A percentile compares a stretch with the other conserved stretches of the same genome.
These are phyloP conservation scores for Exophiala xenobiotica DNA, from an alignment of 2,329 filamentous ascomycete species.

Conservation along the genomic window DNA sequence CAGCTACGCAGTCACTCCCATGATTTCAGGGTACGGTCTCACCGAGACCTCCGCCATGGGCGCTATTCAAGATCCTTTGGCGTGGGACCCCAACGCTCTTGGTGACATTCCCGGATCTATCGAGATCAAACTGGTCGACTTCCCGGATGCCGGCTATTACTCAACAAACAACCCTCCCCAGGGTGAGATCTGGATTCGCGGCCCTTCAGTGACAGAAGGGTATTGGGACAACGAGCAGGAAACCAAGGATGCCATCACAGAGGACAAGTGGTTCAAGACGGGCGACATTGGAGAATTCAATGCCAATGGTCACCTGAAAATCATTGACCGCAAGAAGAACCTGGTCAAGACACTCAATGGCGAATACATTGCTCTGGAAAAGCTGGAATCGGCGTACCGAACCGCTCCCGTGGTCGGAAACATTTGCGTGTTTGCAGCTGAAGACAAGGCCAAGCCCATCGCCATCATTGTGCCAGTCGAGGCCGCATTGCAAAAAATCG, in stretches of 20 bases:
- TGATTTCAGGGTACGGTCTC: slow-evolving; percentile 91
- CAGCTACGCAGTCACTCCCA: slow-evolving; percentile 86
- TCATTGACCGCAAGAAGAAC: slow-evolving; percentile 98
- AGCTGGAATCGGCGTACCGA: slow-evolving; percentile 88
- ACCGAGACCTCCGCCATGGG: slow-evolving; percentile 81
- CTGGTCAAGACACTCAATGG: slow-evolving; percentile 92
- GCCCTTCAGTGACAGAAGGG: slow-evolving; percentile 68
- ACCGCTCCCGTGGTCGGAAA: slow-evolving; percentile 76
- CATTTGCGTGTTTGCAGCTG: slow-evolving; percentile 81
- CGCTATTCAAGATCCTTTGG: slow-evolving; percentile 65
- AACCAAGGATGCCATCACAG: slow-evolving; percentile 72
- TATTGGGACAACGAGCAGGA: slow-evolving; percentile 88
- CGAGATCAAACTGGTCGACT: slow-evolving; percentile 89
- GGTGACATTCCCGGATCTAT: slow-evolving; percentile 75
- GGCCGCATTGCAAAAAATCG: slow-evolving; percentile 56
- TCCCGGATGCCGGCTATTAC: slow-evolving; percentile 83
- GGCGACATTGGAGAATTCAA: slow-evolving; percentile 94
- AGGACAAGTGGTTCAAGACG: slow-evolving; percentile 95
- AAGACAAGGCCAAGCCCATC: slow-evolving; percentile 72
- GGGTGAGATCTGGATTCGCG: slow-evolving; percentile 89
- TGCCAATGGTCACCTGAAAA: slow-evolving; percentile 71
- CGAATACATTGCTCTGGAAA: slow-evolving; percentile 96
- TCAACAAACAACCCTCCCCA: slow-evolving; percentile 74
- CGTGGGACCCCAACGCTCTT: slow-evolving; percentile 75
- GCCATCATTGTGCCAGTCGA: slow-evolving; percentile 72